A percentile compares a stretch with the other conserved stretches of the same genome.
These are phyloP conservation scores for Cordyceps militaris DNA, from an alignment of 2,329 filamentous ascomycete species.

Conservation along the genomic window DNA sequence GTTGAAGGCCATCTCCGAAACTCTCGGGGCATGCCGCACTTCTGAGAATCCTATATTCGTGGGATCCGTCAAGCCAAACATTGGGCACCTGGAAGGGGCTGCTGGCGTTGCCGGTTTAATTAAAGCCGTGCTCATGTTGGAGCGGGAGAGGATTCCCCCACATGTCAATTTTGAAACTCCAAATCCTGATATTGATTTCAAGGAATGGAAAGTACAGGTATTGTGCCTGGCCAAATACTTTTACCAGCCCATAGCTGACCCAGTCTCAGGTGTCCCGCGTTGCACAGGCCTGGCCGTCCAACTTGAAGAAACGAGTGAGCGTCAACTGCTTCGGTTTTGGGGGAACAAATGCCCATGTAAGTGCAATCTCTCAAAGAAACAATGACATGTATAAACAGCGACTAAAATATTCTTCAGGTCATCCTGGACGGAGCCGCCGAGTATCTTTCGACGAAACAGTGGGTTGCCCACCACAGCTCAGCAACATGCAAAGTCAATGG, in stretches of 20 bases:
- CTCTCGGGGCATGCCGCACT: conserved; percentile 30
- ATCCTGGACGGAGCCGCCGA: conserved; percentile 42
- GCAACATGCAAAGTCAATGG: not conserved
- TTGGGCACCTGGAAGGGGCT: conserved; percentile 47
- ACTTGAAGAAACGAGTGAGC: conserved; percentile 40
- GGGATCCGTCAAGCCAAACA: conserved; percentile 48
- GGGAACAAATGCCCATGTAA: conserved; percentile 47
- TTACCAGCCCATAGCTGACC: not conserved
- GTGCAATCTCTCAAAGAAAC: conserved; percentile 21
- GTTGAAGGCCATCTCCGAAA: conserved; percentile 39
- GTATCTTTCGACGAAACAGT: conserved; percentile 24
- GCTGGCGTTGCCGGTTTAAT: conserved; percentile 47
- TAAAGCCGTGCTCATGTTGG: conserved; percentile 42
- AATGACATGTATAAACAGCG: no score
- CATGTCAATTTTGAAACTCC: conserved; percentile 43
- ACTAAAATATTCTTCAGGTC: conserved; percentile 15
- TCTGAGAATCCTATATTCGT: conserved; percentile 37
- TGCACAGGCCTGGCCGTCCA: conserved; percentile 37
- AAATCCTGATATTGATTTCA: conserved; percentile 42
- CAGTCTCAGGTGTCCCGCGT: conserved; percentile 28
- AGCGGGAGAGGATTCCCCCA: conserved; percentile 44
- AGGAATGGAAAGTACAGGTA: conserved; percentile 40
- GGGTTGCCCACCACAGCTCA: not conserved
- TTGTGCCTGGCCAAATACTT: not conserved
- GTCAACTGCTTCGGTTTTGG: conserved; percentile 54